These are phyloP conservation scores for Dinochytrium kinnereticum DNA, from an alignment of 371 early-diverging fungal genomes.

Conservation along the genomic window DNA sequence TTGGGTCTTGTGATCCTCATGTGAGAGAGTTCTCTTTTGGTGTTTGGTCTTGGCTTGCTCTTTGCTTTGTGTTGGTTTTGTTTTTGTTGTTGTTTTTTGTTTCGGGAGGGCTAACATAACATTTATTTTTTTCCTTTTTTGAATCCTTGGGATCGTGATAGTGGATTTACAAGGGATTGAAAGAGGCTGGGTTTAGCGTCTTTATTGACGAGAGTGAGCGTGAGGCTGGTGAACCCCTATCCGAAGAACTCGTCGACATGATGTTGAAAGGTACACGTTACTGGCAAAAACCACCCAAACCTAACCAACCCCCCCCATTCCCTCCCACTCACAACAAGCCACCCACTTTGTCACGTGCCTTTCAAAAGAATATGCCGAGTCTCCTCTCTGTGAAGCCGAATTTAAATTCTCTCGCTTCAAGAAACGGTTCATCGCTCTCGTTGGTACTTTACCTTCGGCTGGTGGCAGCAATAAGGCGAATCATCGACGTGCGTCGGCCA, in stretches of 20 bases:
- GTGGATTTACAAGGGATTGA: constrained; percentile 21
- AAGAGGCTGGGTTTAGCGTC: constrained; percentile 20
- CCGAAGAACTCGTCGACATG: constrained; percentile 21
- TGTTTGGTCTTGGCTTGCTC: too few relatives aligned
- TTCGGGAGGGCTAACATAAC: too few relatives aligned
- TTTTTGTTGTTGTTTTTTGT: background rate
- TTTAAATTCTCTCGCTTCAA: constrained; percentile 20
- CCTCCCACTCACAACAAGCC: background rate
- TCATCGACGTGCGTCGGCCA: background rate
- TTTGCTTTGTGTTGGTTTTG: background rate
- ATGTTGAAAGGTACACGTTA: constrained; percentile 15
- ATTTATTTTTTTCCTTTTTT: too few relatives aligned
- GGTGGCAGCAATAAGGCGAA: background rate
- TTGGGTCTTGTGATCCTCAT: constrained; percentile 19
- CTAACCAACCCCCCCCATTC: background rate
- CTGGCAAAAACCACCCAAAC: background rate
- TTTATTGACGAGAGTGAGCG: constrained; percentile 23
- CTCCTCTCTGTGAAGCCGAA: constrained; percentile 15
- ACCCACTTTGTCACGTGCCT: constrained; percentile 20
- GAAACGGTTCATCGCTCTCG: constrained; percentile 15
- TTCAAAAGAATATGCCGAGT: constrained; percentile 14
- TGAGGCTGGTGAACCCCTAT: constrained; percentile 18
- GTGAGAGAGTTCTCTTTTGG: too few relatives aligned
- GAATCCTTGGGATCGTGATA: too few relatives aligned
- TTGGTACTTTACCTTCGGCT: background rate